Conservation (phyloP, 2,329 filamentous ascomycete species). For the Cytospora piceae region DNA sequence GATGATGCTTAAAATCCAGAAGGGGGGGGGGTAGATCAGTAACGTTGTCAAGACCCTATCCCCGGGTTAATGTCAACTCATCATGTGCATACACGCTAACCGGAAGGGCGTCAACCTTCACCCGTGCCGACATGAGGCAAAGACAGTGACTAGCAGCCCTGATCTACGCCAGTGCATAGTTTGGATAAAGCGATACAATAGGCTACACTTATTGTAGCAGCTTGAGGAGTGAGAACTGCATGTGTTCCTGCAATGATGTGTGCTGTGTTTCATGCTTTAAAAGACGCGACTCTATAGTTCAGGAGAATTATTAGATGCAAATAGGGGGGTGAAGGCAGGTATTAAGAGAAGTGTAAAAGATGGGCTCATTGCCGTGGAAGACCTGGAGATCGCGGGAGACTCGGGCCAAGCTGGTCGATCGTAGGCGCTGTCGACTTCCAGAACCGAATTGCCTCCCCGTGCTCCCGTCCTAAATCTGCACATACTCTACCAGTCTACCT, state of each 20-base stretch:
- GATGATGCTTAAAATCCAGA: neutral
- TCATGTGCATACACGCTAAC: conserved; percentile 11
- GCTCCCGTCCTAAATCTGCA: conserved; percentile 5
- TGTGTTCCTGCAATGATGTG: conserved; percentile 1
- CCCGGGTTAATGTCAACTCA: neutral
- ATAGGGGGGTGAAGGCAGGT: conserved; percentile 6
- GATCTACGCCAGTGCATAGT: conserved; percentile 13
- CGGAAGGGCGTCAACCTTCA: conserved; percentile 19
- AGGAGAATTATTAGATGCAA: neutral
- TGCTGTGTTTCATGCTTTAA: conserved; percentile 11
- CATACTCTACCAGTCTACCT: neutral
- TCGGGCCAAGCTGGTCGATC: conserved; percentile 8
- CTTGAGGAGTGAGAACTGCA: conserved; percentile 4
- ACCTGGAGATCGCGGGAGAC: conserved; percentile 1
- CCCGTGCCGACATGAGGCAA: conserved; percentile 4
- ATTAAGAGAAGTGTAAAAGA: conserved; percentile 8
- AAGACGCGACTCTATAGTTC: neutral
- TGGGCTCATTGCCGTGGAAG: conserved; percentile 6
- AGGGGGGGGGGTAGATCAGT: neutral
- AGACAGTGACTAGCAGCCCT: conserved; percentile 12
- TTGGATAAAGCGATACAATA: neutral
- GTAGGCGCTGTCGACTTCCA: conserved; percentile 12
- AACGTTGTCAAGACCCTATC: neutral
- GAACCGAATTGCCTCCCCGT: conserved; percentile 8
- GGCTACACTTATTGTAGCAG: no score